Percentiles rank a stretch among this genome's conserved stretches.
Evolutionary conservation across 2,329 filamentous ascomycete species (phyloP).

Genomic region (Ascochyta koolunga): DNA sequence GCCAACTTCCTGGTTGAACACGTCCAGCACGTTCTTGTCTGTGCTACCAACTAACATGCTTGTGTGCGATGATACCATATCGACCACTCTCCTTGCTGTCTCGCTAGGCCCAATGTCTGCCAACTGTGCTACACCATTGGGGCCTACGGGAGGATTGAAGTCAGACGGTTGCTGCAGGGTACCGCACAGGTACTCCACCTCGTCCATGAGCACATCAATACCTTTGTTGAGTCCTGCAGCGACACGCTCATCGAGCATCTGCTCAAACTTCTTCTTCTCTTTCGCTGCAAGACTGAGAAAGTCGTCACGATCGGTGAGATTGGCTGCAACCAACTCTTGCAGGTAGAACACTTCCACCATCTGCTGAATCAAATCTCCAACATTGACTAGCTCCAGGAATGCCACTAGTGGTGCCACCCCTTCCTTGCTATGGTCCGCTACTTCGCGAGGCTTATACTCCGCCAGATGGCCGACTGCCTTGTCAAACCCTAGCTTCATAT

Average conservation of each 20-base stretch:
- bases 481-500: conserved; percentile 92
- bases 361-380: conserved; percentile 95
- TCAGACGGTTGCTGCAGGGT: conserved; percentile 86
- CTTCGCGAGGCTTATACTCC: conserved; percentile 86
- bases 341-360: conserved; percentile 99
- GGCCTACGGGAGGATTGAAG: conserved; percentile 74
- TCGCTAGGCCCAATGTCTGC: conserved; percentile 74
- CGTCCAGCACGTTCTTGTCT: conserved; percentile 96
- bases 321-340: conserved; percentile 83
- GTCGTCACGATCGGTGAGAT: conserved; percentile 89
- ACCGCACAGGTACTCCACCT: conserved; percentile 93
- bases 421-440: conserved; percentile 70
- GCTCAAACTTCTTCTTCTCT: conserved; percentile 98
- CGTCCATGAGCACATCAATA: conserved; percentile 97
- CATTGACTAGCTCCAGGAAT: conserved; percentile 96
- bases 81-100: conserved; percentile 80
- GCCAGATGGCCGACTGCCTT: conserved; percentile 90
- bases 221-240: conserved; percentile 96
- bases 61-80: conserved; percentile 86
- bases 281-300: conserved; percentile 90
- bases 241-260: conserved; percentile 96
- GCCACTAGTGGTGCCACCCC: conserved; percentile 91
- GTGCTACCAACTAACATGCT: conserved; percentile 92
- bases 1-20: conserved; percentile 97
- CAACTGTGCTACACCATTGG: conserved; percentile 43